Percentiles rank a stretch among this genome's conserved stretches.
Conservation (phyloP, 2,329 filamentous ascomycete genomes). For the Microthyrium microscopicum region DNA sequence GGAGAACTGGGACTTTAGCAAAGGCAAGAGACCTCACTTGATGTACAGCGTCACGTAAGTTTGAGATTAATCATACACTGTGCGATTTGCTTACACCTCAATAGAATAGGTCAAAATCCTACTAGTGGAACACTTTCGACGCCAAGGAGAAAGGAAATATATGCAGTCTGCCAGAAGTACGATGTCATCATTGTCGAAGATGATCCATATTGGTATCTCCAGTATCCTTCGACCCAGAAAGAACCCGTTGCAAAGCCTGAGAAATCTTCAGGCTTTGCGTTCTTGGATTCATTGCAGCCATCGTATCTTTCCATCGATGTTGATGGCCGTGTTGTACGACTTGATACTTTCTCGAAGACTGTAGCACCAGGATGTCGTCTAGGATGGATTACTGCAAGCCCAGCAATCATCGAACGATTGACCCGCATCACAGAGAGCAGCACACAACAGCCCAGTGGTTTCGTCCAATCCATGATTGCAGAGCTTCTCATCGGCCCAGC, state of each 20-base stretch:
- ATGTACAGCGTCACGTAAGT: slow-evolving; percentile 82
- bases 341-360: slow-evolving; percentile 91
- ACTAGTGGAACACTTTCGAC: slow-evolving; percentile 61
- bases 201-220: slow-evolving; percentile 90
- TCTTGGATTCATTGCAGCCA: slow-evolving; percentile 68
- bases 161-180: slow-evolving; percentile 63
- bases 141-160: slow-evolving; percentile 59
- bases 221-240: slow-evolving; percentile 48
- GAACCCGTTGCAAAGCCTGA: slow-evolving; percentile 20
- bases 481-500: slow-evolving; percentile 60
- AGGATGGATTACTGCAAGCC: slow-evolving; percentile 81
- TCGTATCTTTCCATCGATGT: slow-evolving; percentile 69
- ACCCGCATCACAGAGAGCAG: slow-evolving; percentile 57
- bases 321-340: slow-evolving; percentile 72
- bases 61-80: neutral
- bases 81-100: neutral
- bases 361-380: slow-evolving; percentile 78
- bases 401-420: slow-evolving; percentile 58
- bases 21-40: slow-evolving; percentile 62
- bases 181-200: slow-evolving; percentile 88
- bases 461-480: slow-evolving; percentile 70
- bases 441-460: slow-evolving; percentile 76
- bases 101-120: slow-evolving; percentile 75
- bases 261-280: slow-evolving; percentile 50
- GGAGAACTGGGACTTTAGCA: slow-evolving; percentile 61